A percentile compares a stretch with the other conserved stretches of the same genome.
These are phyloP conservation scores for Rhizodiscina lignyota DNA, from an alignment of 495 filamentous ascomycete genomes.

Conservation along the genomic window DNA sequence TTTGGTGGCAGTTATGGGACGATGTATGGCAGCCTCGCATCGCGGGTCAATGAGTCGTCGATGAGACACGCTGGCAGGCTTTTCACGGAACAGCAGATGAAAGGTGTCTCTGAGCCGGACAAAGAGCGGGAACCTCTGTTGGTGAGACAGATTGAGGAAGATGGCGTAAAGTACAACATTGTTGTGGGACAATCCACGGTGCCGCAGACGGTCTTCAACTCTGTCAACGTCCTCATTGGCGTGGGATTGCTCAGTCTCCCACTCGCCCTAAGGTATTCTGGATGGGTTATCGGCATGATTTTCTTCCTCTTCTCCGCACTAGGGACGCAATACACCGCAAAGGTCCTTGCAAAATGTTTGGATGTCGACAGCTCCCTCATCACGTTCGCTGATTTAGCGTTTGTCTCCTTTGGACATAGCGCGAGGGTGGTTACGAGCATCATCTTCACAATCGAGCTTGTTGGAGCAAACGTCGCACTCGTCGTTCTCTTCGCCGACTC, in stretches of 20 bases:
- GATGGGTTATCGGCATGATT: constrained; percentile 71
- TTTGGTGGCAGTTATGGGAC: constrained; percentile 56
- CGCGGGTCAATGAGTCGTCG: constrained; percentile 48
- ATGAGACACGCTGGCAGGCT: constrained; percentile 55
- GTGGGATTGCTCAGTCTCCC: constrained; percentile 81
- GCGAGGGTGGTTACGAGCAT: constrained; percentile 68
- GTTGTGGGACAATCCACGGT: constrained; percentile 85
- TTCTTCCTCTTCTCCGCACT: constrained; percentile 59
- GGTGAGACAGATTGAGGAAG: constrained; percentile 70
- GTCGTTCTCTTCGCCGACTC: constrained; percentile 90
- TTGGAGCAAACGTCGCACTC: constrained; percentile 80
- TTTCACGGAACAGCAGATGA: constrained; percentile 52
- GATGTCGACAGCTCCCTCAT: constrained; percentile 65
- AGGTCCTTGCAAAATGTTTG: constrained; percentile 73
- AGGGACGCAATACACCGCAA: constrained; percentile 74
- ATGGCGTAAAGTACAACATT: constrained; percentile 66
- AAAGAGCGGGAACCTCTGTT: constrained; percentile 63
- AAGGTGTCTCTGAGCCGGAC: constrained; percentile 29
- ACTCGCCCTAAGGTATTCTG: constrained; percentile 74
- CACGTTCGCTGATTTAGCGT: constrained; percentile 89
- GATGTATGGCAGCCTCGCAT: constrained; percentile 61
- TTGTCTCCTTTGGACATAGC: constrained; percentile 72
- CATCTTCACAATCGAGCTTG: constrained; percentile 74
- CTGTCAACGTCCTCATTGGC: constrained; percentile 86
- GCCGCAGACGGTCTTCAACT: constrained; percentile 93